Percentiles rank a stretch among this genome's conserved stretches.
Conservation (phyloP, 2,329 filamentous ascomycete genomes). For the Trichoderma sp. region DNA sequence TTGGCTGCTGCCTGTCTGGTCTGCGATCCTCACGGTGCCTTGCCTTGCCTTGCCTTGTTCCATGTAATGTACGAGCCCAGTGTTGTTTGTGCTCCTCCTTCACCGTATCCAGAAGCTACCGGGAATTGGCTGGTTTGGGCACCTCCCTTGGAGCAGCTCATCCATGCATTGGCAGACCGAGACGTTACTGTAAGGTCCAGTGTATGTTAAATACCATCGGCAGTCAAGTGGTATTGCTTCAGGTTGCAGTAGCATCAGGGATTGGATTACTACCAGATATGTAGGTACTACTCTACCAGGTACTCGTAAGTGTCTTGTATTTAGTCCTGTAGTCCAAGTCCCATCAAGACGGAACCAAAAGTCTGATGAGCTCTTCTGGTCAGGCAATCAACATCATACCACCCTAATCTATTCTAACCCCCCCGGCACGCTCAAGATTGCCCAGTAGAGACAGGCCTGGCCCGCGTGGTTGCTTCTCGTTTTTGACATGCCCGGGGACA, state of each 20-base stretch:
- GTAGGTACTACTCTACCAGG: background rate
- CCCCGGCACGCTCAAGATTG: background rate
- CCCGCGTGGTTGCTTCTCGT: background rate
- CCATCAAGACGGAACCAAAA: background rate
- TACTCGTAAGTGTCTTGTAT: background rate
- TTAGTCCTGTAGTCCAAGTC: background rate
- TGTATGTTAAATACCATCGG: background rate
- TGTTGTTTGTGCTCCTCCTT: background rate
- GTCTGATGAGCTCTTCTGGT: background rate
- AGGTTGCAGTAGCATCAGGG: background rate
- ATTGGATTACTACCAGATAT: background rate
- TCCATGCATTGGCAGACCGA: slow-evolving; percentile 3
- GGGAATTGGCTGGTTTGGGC: background rate
- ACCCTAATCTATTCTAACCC: background rate
- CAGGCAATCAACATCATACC: slow-evolving; percentile 18
- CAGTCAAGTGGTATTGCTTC: background rate
- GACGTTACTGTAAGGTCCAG: background rate
- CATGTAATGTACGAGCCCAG: background rate
- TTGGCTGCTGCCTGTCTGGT: slow-evolving; percentile 11
- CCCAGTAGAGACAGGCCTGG: background rate
- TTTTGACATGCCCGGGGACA: background rate
- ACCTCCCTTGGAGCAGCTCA: background rate
- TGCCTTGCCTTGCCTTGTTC: background rate
- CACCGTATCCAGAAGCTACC: slow-evolving; percentile 1
- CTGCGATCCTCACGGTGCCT: background rate